These are phyloP conservation scores for Pythium aquatile DNA, from an alignment of 352 stramenopile species.

Conservation along the genomic window DNA sequence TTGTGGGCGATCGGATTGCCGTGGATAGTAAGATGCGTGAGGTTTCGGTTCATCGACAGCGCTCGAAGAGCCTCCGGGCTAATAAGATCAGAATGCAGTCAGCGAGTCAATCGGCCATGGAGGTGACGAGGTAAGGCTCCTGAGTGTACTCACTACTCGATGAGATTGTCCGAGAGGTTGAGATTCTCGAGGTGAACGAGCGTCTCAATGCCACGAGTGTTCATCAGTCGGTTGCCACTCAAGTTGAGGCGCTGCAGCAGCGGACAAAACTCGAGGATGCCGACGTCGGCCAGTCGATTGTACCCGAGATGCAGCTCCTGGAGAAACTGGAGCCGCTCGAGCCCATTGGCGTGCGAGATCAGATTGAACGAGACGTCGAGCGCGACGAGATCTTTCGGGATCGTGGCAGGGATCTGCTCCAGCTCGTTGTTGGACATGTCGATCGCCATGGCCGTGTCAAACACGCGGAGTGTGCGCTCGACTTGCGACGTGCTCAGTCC, in stretches of 20 bases:
- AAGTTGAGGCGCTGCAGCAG: conserved; percentile 59
- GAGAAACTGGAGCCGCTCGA: conserved; percentile 62
- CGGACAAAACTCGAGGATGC: conserved; percentile 63
- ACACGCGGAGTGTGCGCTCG: conserved; percentile 65
- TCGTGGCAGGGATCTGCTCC: conserved; percentile 50
- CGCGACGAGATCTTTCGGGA: conserved; percentile 42
- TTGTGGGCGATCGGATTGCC: conserved; percentile 70
- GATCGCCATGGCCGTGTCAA: conserved; percentile 56
- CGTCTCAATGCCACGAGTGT: conserved; percentile 66
- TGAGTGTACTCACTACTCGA: conserved; percentile 47
- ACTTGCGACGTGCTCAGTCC: conserved; percentile 51
- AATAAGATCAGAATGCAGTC: neutral
- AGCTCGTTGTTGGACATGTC: conserved; percentile 81
- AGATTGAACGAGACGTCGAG: conserved; percentile 77
- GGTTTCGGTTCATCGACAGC: conserved; percentile 62
- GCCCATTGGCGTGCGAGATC: conserved; percentile 38
- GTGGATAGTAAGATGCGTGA: conserved; percentile 65
- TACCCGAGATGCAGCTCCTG: conserved; percentile 71
- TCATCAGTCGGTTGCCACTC: conserved; percentile 64
- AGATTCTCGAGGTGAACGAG: conserved; percentile 58
- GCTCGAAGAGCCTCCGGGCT: conserved; percentile 62
- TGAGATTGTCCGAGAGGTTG: conserved; percentile 75
- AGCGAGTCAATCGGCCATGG: neutral
- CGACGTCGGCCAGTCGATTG: conserved; percentile 61
- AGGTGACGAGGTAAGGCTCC: too few species aligned